Percentiles rank a stretch among this genome's conserved stretches.
Evolutionary conservation across 106 monocot species (phyloP).

Genomic region (Dendrobium officinale): DNA sequence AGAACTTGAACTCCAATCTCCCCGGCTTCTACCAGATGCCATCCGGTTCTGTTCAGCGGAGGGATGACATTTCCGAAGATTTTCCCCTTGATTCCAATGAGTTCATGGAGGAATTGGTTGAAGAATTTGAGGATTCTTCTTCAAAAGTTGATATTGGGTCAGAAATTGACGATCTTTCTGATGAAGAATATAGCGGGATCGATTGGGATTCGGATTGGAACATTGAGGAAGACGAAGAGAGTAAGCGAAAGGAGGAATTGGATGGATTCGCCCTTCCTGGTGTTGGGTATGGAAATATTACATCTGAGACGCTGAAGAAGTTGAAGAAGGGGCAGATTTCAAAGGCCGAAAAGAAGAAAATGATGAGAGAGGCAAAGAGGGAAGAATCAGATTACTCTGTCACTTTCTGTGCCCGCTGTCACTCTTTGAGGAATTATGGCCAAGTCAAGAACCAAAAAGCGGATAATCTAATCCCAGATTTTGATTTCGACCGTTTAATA

Average conservation of each 20-base stretch:
- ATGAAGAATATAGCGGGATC: constrained; percentile 9
- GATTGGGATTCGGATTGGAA: constrained; percentile 65
- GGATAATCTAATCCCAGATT: constrained; percentile 94
- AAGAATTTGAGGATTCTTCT: constrained; percentile 13
- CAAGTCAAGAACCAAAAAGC: constrained; percentile 72
- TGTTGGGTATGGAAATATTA: constrained; percentile 80
- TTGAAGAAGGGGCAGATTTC: constrained; percentile 68
- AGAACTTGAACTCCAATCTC: constrained; percentile 61
- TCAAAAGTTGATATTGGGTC: constrained; percentile 31
- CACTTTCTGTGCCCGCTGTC: constrained; percentile 84
- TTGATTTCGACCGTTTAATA: constrained; percentile 84
- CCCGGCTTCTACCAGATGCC: constrained; percentile 71
- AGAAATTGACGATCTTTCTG: constrained; percentile 17
- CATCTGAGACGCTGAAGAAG: constrained; percentile 49
- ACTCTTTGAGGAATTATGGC: constrained; percentile 88
- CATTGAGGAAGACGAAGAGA: constrained; percentile 32
- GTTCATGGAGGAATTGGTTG: constrained; percentile 27
- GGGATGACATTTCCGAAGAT: not conserved
- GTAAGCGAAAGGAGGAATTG: constrained; percentile 41
- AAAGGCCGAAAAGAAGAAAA: constrained; percentile 80
- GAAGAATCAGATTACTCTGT: constrained; percentile 18
- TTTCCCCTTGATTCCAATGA: constrained; percentile 21
- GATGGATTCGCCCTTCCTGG: constrained; percentile 79
- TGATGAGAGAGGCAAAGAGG: constrained; percentile 44
- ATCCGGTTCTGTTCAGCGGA: not conserved